Conservation (phyloP, 1,284 basidiomycete genomes). For the Microbotryomycetes sp. region DNA sequence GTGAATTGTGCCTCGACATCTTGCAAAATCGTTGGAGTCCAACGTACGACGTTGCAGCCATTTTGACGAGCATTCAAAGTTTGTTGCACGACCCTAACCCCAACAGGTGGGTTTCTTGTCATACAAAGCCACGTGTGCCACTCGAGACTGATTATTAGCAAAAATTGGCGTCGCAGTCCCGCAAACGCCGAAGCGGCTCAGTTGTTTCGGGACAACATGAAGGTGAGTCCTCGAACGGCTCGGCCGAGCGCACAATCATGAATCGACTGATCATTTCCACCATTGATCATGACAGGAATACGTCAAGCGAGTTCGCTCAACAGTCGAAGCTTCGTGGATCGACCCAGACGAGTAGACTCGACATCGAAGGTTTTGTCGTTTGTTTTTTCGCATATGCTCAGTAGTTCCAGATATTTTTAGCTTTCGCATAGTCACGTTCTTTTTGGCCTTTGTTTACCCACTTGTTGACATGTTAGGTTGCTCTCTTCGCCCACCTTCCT, state of each 20-base stretch:
- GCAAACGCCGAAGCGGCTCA: conserved; percentile 97
- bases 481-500: too few relatives aligned
- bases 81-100: conserved; percentile 96
- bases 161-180: conserved; percentile 53
- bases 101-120: conserved; percentile 52
- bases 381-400: too few relatives aligned
- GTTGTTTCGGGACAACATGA: conserved; percentile 95
- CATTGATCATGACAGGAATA: conserved; percentile 23
- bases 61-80: conserved; percentile 91
- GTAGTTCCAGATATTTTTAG: too few relatives aligned
- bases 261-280: background rate
- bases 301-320: conserved; percentile 43
- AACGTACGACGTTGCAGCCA: conserved; percentile 97
- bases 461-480: too few relatives aligned
- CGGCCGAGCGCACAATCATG: background rate
- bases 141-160: background rate
- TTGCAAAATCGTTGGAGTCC: conserved; percentile 97
- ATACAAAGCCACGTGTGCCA: too few relatives aligned
- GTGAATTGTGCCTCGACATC: conserved; percentile 95
- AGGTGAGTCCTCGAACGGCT: conserved; percentile 84
- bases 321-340: conserved; percentile 84
- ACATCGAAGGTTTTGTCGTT: too few relatives aligned
- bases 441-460: too few relatives aligned
- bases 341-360: conserved; percentile 48
- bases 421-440: too few relatives aligned